Evolutionary conservation across 805 yeast species (phyloP).

Genomic region (Saturnispora sekii): DNA sequence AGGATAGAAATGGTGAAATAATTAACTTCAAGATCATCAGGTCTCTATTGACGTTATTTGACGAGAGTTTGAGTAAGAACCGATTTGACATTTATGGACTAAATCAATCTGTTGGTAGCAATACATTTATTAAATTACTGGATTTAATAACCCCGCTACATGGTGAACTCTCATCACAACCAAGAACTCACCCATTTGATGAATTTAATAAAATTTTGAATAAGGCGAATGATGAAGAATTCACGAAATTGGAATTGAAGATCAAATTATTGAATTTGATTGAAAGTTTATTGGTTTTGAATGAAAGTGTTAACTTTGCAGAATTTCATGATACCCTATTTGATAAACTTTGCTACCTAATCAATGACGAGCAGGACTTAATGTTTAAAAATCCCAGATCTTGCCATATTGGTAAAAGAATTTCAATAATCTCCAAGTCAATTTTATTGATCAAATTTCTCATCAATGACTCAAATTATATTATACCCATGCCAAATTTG

Average conservation of each 20-base stretch:
- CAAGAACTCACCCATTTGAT: slow-evolving; percentile 23
- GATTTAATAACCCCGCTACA: slow-evolving; percentile 32
- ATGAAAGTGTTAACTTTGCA: slow-evolving; percentile 2
- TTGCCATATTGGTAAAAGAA: slow-evolving; percentile 27
- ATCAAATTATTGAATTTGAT: slow-evolving; percentile 38
- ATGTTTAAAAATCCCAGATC: slow-evolving; percentile 38
- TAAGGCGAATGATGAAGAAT: slow-evolving; percentile 25
- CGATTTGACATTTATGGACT: slow-evolving; percentile 42
- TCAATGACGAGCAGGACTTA: slow-evolving; percentile 40
- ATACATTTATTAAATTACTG: slow-evolving; percentile 32
- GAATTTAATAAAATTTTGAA: slow-evolving; percentile 13
- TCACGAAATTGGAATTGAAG: slow-evolving; percentile 34
- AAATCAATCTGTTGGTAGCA: slow-evolving; percentile 45
- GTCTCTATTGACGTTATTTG: slow-evolving; percentile 18
- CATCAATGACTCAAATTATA: slow-evolving; percentile 20
- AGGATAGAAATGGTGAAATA: slow-evolving; percentile 3
- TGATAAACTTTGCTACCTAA: slow-evolving; percentile 16
- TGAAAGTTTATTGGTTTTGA: slow-evolving; percentile 29
- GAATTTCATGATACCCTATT: slow-evolving; percentile 7
- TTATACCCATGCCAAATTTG: slow-evolving; percentile 20
- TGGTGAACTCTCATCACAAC: slow-evolving; percentile 11
- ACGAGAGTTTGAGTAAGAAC: slow-evolving; percentile 26
- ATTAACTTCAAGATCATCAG: slow-evolving; percentile 10
- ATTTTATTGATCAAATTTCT: slow-evolving; percentile 31
- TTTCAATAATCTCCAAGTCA: slow-evolving; percentile 32